Conservation (phyloP, 164 flowering plant species). For the Vitis labrusca region DNA sequence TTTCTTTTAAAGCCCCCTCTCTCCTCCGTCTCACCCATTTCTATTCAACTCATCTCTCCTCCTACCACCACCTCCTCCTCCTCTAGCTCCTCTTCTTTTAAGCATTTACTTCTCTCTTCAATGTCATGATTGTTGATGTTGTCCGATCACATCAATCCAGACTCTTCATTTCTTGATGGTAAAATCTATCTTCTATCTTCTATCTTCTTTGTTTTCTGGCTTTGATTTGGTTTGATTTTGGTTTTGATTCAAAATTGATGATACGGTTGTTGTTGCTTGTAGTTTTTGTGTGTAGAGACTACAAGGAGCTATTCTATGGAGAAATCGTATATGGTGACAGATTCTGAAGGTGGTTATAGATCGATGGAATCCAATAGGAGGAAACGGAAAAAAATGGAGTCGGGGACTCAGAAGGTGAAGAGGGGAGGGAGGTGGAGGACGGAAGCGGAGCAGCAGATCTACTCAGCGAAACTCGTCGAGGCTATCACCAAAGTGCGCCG, state of each 20-base stretch:
- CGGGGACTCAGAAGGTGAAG: neutral
- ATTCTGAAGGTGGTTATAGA: too few relatives aligned
- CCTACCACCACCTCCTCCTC: neutral
- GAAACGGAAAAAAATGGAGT: slow-evolving; percentile 32
- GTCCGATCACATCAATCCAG: too few relatives aligned
- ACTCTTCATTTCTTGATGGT: too few relatives aligned
- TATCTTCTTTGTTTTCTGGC: too few relatives aligned
- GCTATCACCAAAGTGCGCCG: slow-evolving; percentile 41
- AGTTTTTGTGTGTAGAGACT: too few relatives aligned
- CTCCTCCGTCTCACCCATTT: neutral
- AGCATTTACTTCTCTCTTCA: neutral
- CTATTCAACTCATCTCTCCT: neutral
- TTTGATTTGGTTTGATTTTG: too few relatives aligned
- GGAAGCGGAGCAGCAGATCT: slow-evolving; percentile 42
- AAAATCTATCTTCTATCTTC: too few relatives aligned
- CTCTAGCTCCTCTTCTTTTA: slow-evolving; percentile 3
- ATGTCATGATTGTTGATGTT: too few relatives aligned
- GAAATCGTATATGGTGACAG: too few relatives aligned
- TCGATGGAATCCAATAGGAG: slow-evolving; percentile 16
- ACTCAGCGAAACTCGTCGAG: slow-evolving; percentile 51
- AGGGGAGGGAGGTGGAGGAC: slow-evolving; percentile 37
- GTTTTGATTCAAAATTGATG: too few relatives aligned
- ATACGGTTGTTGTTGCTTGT: too few relatives aligned
- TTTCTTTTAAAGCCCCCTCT: slow-evolving; percentile 14
- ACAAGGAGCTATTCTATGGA: too few relatives aligned